These are phyloP conservation scores for Durotheca rogersii DNA, from an alignment of 495 filamentous ascomycete species.

Conservation along the genomic window DNA sequence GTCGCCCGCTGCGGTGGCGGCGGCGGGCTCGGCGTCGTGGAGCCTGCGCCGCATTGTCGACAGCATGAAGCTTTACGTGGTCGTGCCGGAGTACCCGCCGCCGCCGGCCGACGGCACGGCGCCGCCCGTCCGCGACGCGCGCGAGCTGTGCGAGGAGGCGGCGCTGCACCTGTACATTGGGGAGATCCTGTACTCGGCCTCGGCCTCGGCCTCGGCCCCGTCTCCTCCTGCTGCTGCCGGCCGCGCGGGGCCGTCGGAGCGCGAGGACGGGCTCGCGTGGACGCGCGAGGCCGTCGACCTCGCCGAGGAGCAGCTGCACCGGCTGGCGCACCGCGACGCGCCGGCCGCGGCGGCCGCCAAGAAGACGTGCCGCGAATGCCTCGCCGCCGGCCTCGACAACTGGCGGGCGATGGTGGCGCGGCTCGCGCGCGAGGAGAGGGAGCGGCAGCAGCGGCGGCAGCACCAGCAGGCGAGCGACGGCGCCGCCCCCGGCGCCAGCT, in stretches of 20 bases:
- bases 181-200: slow-evolving; percentile 71
- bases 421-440: slow-evolving; percentile 56
- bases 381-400: slow-evolving; percentile 69
- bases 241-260: slow-evolving; percentile 26
- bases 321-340: slow-evolving; percentile 10
- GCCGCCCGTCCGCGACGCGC: slow-evolving; percentile 58
- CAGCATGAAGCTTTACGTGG: slow-evolving; percentile 45
- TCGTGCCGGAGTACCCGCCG: slow-evolving; percentile 61
- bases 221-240: slow-evolving; percentile 35
- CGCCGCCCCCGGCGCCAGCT: slow-evolving; percentile 13
- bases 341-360: slow-evolving; percentile 31
- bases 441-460: slow-evolving; percentile 34
- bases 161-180: slow-evolving; percentile 86
- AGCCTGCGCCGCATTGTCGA: slow-evolving; percentile 45
- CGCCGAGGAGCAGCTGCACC: slow-evolving; percentile 54
- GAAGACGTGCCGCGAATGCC: slow-evolving; percentile 68
- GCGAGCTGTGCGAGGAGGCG: slow-evolving; percentile 77
- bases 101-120: slow-evolving; percentile 65
- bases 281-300: slow-evolving; percentile 77
- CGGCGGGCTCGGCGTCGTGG: slow-evolving; percentile 29
- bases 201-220: no score
- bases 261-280: slow-evolving; percentile 75
- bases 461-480: slow-evolving; percentile 12
- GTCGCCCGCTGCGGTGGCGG: slow-evolving; percentile 14
- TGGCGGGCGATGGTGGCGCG: slow-evolving; percentile 69